A percentile compares a stretch with the other conserved stretches of the same genome.
phyloP scores from a whole-genome alignment of 768 basidiomycete species.

The Suillus americanus region DNA sequence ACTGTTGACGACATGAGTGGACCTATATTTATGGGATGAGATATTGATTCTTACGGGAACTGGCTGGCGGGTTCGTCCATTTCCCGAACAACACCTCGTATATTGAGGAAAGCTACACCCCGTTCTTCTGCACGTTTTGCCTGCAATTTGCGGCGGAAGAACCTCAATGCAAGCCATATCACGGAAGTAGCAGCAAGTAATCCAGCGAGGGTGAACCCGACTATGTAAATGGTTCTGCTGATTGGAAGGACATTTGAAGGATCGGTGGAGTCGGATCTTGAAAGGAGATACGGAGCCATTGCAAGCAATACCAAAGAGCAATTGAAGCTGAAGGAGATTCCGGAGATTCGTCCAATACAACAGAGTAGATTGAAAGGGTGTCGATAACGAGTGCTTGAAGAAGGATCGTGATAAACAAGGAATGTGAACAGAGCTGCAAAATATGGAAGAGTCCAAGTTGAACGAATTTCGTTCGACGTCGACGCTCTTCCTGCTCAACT shows the following conservation, averaged over 20 bases:
- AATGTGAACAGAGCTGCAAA: conserved; percentile 1
- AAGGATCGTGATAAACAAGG: conserved; percentile 1
- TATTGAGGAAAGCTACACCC: conserved; percentile 41
- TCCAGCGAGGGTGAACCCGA: conserved; percentile 49
- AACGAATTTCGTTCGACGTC: background rate
- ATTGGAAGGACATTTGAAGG: conserved; percentile 7
- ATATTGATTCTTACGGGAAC: conserved; percentile 12
- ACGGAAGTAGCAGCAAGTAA: conserved; percentile 38
- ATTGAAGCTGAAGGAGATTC: background rate
- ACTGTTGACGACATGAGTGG: conserved; percentile 38
- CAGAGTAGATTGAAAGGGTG: conserved; percentile 13
- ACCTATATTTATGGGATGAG: background rate
- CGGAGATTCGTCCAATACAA: conserved; percentile 2
- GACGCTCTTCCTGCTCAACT: background rate
- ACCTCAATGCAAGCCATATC: conserved; percentile 44
- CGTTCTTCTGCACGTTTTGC: conserved; percentile 36
- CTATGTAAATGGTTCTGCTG: conserved; percentile 40
- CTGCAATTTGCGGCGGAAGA: conserved; percentile 40
- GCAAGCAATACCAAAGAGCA: conserved; percentile 5
- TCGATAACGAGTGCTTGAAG: background rate
- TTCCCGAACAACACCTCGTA: conserved; percentile 9
- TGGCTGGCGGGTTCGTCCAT: conserved; percentile 7
- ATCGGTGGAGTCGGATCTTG: conserved; percentile 13
- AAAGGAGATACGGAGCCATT: conserved; percentile 20
- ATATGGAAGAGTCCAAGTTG: conserved; percentile 1